Conservation (phyloP, 202 grass and related monocot species). For the Dendrocalamus latiflorus region DNA sequence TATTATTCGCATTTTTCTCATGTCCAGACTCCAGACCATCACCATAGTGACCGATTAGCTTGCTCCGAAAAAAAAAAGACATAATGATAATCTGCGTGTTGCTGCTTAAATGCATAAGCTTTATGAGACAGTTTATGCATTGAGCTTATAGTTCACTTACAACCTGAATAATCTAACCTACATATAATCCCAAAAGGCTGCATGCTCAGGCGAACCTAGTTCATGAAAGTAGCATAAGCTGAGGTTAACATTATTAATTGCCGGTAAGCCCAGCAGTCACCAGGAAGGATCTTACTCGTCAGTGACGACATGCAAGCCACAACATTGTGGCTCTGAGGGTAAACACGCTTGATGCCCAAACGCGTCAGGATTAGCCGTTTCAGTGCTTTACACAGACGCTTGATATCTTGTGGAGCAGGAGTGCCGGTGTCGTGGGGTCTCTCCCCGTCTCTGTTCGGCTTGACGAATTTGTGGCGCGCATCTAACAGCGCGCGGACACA, state of each 20-base stretch:
- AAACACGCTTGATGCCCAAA: conserved; percentile 2
- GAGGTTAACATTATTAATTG: not conserved
- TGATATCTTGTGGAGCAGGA: not conserved
- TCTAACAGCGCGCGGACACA: not conserved
- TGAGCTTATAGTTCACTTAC: not conserved
- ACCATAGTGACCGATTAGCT: conserved; percentile 17
- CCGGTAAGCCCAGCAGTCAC: not conserved
- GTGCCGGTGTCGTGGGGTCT: not conserved
- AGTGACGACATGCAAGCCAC: not conserved
- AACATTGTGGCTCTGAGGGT: not conserved
- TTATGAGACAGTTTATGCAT: not conserved
- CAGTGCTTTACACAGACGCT: not conserved
- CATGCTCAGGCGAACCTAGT: not conserved
- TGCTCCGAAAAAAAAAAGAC: not conserved
- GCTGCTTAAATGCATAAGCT: not conserved
- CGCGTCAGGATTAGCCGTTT: not conserved
- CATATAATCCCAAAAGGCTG: too few species aligned
- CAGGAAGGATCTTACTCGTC: not conserved
- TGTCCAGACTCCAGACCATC: conserved; percentile 1
- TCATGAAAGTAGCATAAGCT: not conserved
- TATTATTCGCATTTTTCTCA: not conserved
- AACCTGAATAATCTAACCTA: not conserved
- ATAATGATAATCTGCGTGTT: not conserved
- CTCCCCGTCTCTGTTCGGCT: not conserved
- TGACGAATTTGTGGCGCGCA: not conserved